Conservation (phyloP, 1,139 yeast species). For the Magnusiomyces starmeri region DNA sequence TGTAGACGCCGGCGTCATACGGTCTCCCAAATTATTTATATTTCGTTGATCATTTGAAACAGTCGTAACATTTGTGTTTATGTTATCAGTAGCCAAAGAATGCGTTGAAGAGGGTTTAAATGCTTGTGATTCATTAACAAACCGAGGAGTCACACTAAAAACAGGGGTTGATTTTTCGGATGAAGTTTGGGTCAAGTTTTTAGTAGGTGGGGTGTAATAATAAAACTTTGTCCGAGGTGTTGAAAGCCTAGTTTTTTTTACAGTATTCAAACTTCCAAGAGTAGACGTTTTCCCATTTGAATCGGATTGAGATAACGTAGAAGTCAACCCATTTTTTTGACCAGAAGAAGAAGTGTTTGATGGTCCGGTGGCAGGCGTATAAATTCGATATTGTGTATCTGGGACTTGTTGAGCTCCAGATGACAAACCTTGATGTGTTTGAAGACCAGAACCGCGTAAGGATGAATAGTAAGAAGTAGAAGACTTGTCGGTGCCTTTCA, state of each 20-base stretch:
- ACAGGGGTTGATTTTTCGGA: slow-evolving; percentile 13
- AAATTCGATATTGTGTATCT: not conserved
- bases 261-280: no score
- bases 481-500: no score
- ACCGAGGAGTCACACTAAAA: slow-evolving; percentile 9
- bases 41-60: not conserved
- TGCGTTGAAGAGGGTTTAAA: no score
- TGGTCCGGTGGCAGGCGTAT: not conserved
- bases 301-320: not conserved
- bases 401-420: not conserved
- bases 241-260: not conserved
- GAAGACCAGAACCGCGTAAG: not conserved
- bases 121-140: not conserved
- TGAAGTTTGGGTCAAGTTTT: slow-evolving; percentile 2
- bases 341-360: not conserved
- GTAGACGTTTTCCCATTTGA: not conserved
- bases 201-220: slow-evolving; percentile 15
- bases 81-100: no score
- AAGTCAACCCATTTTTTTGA: not conserved
- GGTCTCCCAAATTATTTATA: not conserved
- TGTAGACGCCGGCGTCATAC: not conserved
- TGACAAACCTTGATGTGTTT: no score
- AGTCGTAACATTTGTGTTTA: not conserved
- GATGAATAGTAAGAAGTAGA: no score
- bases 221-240: slow-evolving; percentile 12